phyloP scores from a whole-genome alignment of 805 yeast species.

The Vanderwaltozyma yarrowii region DNA sequence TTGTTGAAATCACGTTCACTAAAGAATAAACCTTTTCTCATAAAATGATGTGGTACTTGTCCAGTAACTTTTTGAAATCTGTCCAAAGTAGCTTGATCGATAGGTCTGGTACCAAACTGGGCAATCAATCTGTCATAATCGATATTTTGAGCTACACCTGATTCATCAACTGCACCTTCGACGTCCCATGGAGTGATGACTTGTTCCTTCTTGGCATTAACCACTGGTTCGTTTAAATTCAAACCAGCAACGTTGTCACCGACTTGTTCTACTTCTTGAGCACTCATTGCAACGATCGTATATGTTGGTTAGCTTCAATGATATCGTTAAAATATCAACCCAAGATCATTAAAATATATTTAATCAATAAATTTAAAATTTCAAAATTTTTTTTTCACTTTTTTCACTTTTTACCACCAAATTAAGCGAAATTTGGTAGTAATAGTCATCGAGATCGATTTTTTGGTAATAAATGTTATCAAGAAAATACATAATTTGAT shows the following conservation, averaged over 20 bases:
- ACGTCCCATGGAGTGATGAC: constrained; percentile 96
- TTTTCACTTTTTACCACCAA: too few relatives aligned
- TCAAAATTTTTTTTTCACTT: too few relatives aligned
- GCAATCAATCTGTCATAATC: constrained; percentile 82
- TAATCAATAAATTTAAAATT: too few relatives aligned
- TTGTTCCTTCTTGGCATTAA: constrained; percentile 33
- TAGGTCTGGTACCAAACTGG: constrained; percentile 77
- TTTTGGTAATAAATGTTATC: too few relatives aligned
- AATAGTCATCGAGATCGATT: too few relatives aligned
- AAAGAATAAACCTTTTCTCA: constrained; percentile 87
- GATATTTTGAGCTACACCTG: constrained; percentile 77
- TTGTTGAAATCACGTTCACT: constrained; percentile 74
- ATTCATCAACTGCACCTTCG: constrained; percentile 91
- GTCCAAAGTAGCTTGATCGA: constrained; percentile 57
- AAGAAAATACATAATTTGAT: too few relatives aligned
- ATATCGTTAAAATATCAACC: too few relatives aligned
- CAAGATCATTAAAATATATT: too few relatives aligned
- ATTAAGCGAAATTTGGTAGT: too few relatives aligned
- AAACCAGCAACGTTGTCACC: constrained; percentile 13
- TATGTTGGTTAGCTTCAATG: too few relatives aligned
- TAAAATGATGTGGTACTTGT: constrained; percentile 77
- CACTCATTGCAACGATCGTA: background rate
- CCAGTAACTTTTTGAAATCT: constrained; percentile 82
- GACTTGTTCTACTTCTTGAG: constrained; percentile 3
- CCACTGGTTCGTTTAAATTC: constrained; percentile 6